These are phyloP conservation scores for Tricholoma furcatifolium DNA, from an alignment of 768 basidiomycete species.

Conservation along the genomic window DNA sequence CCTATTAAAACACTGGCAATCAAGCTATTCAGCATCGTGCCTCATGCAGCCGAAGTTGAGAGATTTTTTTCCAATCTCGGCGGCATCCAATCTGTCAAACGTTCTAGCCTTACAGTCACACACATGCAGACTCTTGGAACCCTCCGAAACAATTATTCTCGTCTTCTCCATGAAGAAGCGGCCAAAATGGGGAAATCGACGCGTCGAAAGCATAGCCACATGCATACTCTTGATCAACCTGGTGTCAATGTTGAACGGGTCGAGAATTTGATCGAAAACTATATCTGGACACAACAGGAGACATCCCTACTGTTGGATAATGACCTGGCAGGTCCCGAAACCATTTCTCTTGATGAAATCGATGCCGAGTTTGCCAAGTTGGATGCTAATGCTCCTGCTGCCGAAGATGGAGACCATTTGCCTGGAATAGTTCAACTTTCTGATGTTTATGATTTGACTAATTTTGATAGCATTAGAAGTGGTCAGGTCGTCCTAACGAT, in stretches of 20 bases:
- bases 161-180: background rate
- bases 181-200: slow-evolving; percentile 5
- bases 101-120: slow-evolving; percentile 16
- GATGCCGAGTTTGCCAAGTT: background rate
- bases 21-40: slow-evolving; percentile 22
- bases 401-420: background rate
- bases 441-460: background rate
- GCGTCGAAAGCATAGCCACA: slow-evolving; percentile 18
- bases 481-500: background rate
- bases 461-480: background rate
- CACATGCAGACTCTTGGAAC: slow-evolving; percentile 16
- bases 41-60: slow-evolving; percentile 27
- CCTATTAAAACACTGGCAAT: slow-evolving; percentile 18
- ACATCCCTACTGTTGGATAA: background rate
- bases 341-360: background rate
- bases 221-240: slow-evolving; percentile 16
- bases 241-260: slow-evolving; percentile 15
- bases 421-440: background rate
- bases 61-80: slow-evolving; percentile 21
- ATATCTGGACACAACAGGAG: background rate
- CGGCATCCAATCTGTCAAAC: slow-evolving; percentile 17
- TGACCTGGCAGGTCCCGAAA: background rate
- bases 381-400: background rate
- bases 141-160: slow-evolving; percentile 15
- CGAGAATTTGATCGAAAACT: background rate